Percentiles rank a stretch among this genome's conserved stretches.
These are phyloP conservation scores for Eucalyptus albens DNA, from an alignment of 345 rosid species.

Conservation along the genomic window DNA sequence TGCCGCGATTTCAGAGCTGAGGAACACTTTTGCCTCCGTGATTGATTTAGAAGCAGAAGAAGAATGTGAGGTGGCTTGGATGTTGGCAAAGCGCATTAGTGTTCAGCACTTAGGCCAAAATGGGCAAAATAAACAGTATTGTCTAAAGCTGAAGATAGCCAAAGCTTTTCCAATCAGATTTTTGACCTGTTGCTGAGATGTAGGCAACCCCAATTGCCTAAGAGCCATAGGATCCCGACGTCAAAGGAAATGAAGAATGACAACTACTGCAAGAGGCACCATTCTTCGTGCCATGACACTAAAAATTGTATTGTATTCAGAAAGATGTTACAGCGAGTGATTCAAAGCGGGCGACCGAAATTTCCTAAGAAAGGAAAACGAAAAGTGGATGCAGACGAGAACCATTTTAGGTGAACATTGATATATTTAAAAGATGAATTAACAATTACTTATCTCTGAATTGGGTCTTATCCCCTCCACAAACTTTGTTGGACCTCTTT, in stretches of 20 bases:
- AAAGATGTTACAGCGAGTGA: background rate
- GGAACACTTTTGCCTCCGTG: background rate
- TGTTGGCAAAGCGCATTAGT: background rate
- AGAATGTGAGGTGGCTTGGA: background rate
- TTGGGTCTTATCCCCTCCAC: too few relatives aligned
- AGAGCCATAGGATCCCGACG: background rate
- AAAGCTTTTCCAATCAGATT: background rate
- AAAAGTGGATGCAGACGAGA: background rate
- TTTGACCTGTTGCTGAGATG: background rate
- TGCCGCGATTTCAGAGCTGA: background rate
- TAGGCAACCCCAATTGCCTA: background rate
- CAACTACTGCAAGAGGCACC: background rate
- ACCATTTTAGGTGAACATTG: background rate
- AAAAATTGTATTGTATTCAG: background rate
- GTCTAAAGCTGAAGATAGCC: background rate
- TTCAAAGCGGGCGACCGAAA: background rate
- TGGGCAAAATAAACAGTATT: background rate
- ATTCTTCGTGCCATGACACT: background rate
- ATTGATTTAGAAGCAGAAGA: background rate
- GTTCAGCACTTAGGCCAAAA: background rate
- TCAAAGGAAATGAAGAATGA: background rate
- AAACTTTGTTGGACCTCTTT: too few relatives aligned
- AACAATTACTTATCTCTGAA: background rate
- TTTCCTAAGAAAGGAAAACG: background rate
- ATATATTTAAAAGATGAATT: background rate